These are phyloP conservation scores for Neonectria neomacrospora DNA, from an alignment of 2,329 filamentous ascomycete genomes.

Conservation along the genomic window DNA sequence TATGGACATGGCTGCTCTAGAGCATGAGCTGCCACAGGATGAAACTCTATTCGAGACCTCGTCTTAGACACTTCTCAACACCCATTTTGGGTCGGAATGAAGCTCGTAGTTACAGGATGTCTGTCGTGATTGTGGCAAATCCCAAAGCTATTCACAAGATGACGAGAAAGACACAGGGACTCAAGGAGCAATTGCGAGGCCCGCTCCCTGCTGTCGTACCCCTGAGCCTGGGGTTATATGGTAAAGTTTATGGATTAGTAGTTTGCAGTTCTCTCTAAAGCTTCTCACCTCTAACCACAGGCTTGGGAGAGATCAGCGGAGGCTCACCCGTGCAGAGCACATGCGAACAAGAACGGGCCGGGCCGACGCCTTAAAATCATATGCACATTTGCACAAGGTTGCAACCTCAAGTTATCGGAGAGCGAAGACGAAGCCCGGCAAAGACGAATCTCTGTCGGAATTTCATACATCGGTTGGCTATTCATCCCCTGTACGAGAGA, in stretches of 20 bases:
- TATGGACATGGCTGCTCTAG: too few relatives aligned
- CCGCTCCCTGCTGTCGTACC: not conserved
- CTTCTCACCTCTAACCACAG: not conserved
- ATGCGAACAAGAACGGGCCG: conserved; percentile 2
- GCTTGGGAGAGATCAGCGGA: not conserved
- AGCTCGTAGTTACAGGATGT: not conserved
- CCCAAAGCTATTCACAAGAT: not conserved
- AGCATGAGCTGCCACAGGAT: not conserved
- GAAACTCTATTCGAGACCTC: not conserved
- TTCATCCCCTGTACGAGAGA: not conserved
- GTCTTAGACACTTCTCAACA: not conserved
- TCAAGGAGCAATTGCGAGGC: not conserved
- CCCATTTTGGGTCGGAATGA: not conserved
- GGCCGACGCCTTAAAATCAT: not conserved
- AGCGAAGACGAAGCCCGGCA: too few relatives aligned
- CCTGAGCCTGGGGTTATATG: not conserved
- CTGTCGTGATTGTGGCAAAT: not conserved
- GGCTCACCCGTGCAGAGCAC: not conserved
- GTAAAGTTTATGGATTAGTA: not conserved
- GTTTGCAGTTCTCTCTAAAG: not conserved
- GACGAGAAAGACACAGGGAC: not conserved
- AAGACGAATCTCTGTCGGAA: not conserved
- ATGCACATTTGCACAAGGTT: not conserved
- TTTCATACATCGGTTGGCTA: not conserved
- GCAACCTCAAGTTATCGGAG: not conserved